Evolutionary conservation across 2,329 filamentous ascomycete species (phyloP).

Genomic region (Dichotomopilus funicola): DNA sequence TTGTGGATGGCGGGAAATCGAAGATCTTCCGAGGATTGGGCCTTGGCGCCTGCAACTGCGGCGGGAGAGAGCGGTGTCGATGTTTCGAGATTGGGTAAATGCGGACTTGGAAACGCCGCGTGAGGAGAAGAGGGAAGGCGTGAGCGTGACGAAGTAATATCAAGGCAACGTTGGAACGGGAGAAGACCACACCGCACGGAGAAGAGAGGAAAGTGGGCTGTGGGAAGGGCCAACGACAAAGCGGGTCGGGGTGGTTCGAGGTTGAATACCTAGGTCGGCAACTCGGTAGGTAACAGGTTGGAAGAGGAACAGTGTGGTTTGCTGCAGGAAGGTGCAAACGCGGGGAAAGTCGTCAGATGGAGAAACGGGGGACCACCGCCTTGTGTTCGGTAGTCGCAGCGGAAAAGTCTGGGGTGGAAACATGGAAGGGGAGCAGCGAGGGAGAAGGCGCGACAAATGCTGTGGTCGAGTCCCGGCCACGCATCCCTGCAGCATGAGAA

Average conservation of each 20-base stretch:
- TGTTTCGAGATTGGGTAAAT: conserved; percentile 20
- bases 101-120: conserved; percentile 14
- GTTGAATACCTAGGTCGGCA: not conserved
- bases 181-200: conserved; percentile 8
- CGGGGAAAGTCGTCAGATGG: conserved; percentile 10
- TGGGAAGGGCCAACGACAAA: conserved; percentile 11
- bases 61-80: not conserved
- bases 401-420: not conserved
- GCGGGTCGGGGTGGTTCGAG: not conserved
- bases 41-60: conserved; percentile 1
- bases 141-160: conserved; percentile 7
- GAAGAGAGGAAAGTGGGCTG: conserved; percentile 16
- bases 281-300: not conserved
- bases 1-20: not conserved
- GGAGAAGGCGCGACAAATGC: not conserved
- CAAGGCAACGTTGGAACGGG: conserved; percentile 6
- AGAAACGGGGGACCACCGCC: conserved; percentile 10
- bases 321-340: conserved; percentile 18
- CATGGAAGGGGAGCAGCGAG: not conserved
- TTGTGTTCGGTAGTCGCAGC: not conserved
- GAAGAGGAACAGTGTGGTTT: not conserved
- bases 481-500: not conserved
- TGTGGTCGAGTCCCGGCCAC: not conserved
- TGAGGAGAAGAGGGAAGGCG: conserved; percentile 11
- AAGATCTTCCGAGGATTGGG: not conserved